A percentile compares a stretch with the other conserved stretches of the same genome.
These are phyloP conservation scores for Saccharomycopsis lassenensis DNA, from an alignment of 805 yeast genomes.

Conservation along the genomic window DNA sequence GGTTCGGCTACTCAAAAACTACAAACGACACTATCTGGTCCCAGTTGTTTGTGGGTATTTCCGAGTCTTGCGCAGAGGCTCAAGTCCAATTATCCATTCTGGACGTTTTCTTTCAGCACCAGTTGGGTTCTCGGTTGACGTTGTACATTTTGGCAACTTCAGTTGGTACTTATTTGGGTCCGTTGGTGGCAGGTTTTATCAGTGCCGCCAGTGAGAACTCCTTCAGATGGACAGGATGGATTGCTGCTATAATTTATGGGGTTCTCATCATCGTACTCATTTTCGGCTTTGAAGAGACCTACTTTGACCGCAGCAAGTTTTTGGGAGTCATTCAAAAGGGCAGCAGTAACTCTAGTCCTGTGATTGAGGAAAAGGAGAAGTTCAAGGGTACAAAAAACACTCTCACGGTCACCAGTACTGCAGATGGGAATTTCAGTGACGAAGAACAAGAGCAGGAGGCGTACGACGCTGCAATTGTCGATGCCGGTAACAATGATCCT, in stretches of 20 bases:
- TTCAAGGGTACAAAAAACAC: conserved; percentile 6
- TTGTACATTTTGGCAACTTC: conserved; percentile 66
- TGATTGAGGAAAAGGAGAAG: conserved; percentile 11
- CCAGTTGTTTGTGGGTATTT: conserved; percentile 68
- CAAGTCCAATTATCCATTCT: conserved; percentile 57
- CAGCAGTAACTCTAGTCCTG: not conserved
- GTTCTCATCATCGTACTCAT: conserved; percentile 41
- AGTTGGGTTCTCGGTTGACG: conserved; percentile 61
- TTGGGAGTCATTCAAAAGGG: conserved; percentile 14
- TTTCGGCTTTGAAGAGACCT: conserved; percentile 62
- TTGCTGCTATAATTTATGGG: conserved; percentile 54
- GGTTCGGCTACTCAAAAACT: conserved; percentile 51
- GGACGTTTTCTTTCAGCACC: conserved; percentile 71
- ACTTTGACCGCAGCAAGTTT: conserved; percentile 44
- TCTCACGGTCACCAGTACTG: conserved; percentile 19
- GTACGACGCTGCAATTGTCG: conserved; percentile 18
- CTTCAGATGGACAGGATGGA: conserved; percentile 76
- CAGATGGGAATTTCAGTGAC: conserved; percentile 20
- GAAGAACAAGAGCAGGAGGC: conserved; percentile 9
- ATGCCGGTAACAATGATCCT: conserved; percentile 31
- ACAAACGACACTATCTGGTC: conserved; percentile 65
- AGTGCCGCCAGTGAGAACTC: conserved; percentile 35
- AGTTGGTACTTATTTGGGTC: conserved; percentile 70
- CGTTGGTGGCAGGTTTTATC: conserved; percentile 67
- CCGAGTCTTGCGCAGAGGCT: conserved; percentile 70